phyloP scores from a whole-genome alignment of 148 eudicot genomes.

The Camellia granthamiana region DNA sequence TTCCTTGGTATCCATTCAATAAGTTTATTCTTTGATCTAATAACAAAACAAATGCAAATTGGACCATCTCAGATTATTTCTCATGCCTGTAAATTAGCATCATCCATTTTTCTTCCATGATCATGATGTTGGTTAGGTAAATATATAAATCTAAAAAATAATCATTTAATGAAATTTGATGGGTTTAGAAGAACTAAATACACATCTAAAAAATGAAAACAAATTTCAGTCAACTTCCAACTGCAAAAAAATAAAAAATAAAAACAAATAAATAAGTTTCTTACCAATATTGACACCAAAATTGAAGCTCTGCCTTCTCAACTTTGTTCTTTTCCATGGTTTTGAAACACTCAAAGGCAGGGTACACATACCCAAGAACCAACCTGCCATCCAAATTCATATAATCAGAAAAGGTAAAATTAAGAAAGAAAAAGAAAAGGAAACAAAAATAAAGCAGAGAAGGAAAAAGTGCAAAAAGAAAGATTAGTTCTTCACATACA shows the following conservation, averaged over 20 bases:
- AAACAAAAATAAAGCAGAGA: not conserved
- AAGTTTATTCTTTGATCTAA: no score
- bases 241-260: not conserved
- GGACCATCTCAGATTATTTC: no score
- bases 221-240: no score
- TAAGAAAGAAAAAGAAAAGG: not conserved
- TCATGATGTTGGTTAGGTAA: no score
- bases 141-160: no score
- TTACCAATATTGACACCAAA: slow-evolving; percentile 99
- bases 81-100: no score
- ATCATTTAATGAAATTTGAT: no score
- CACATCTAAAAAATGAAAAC: no score
- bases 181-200: no score
- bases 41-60: no score
- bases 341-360: slow-evolving; percentile 93
- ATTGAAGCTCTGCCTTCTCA: slow-evolving; percentile 69
- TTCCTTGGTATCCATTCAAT: not conserved
- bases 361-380: slow-evolving; percentile 86
- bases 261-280: not conserved
- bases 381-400: slow-evolving; percentile 33
- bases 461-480: not conserved
- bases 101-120: no score
- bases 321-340: slow-evolving; percentile 75
- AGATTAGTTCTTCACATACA: slow-evolving; percentile 43
- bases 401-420: not conserved